A percentile compares a stretch with the other conserved stretches of the same genome.
phyloP scores from a whole-genome alignment of 371 early-diverging fungal genomes.

The Apophysomyces ossiformis region DNA sequence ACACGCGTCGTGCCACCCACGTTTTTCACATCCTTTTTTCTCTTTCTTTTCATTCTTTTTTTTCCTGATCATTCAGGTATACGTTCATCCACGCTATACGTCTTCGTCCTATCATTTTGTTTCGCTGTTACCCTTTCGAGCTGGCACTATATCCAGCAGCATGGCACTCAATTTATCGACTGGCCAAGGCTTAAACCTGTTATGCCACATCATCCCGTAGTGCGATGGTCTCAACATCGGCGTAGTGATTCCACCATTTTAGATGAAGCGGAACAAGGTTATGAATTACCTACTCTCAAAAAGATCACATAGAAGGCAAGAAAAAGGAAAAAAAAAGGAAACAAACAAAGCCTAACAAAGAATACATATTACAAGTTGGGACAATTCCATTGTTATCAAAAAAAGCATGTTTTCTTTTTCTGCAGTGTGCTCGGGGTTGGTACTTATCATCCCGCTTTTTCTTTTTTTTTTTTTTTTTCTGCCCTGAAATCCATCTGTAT shows the following conservation, averaged over 20 bases:
- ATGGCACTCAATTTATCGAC: conserved; percentile 45
- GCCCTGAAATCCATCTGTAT: background rate
- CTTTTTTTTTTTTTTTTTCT: background rate
- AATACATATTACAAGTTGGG: background rate
- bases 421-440: background rate
- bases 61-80: conserved; percentile 26
- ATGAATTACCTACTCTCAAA: conserved; percentile 43
- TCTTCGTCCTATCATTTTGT: conserved; percentile 35
- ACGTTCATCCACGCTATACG: conserved; percentile 29
- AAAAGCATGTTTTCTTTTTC: background rate
- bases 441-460: background rate
- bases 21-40: conserved; percentile 26
- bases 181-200: conserved; percentile 44
- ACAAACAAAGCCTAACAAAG: too few species aligned
- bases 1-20: conserved; percentile 30
- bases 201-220: background rate
- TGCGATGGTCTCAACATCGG: conserved; percentile 15
- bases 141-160: conserved; percentile 42
- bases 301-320: conserved; percentile 37
- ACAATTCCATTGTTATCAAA: background rate
- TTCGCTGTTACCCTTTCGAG: conserved; percentile 36
- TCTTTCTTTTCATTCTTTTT: conserved; percentile 34
- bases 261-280: conserved; percentile 46
- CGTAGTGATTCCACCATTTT: conserved; percentile 33
- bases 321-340: background rate